phyloP scores from a whole-genome alignment of 768 basidiomycete species.

The Leccinum incarnatum region DNA sequence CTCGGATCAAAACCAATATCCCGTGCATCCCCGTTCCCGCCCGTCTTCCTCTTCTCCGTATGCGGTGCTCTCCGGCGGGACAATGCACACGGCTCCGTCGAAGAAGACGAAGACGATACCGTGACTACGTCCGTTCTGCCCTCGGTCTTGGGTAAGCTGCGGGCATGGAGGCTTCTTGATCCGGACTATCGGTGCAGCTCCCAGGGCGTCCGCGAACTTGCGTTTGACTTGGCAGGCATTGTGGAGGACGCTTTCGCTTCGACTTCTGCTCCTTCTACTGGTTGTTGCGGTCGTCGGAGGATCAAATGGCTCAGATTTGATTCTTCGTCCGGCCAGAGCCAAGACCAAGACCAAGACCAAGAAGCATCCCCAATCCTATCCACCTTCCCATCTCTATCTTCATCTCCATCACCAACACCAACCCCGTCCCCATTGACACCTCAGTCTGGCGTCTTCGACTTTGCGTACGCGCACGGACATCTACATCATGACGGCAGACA shows the following conservation, averaged over 20 bases:
- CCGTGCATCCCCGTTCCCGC: conserved; percentile 2
- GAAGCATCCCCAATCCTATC: not conserved
- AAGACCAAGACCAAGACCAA: not conserved
- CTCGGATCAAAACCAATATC: conserved; percentile 4
- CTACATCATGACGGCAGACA: not conserved
- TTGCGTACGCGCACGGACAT: not conserved
- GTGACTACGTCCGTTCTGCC: conserved; percentile 16
- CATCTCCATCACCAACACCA: not conserved
- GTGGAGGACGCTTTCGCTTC: not conserved
- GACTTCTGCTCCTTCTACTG: not conserved
- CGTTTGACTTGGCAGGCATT: conserved; percentile 19
- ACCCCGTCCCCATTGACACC: not conserved
- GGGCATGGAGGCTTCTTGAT: conserved; percentile 26
- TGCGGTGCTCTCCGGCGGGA: conserved; percentile 14
- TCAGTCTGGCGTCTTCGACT: conserved; percentile 5
- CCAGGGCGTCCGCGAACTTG: conserved; percentile 15
- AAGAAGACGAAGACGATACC: not conserved
- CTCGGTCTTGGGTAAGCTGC: conserved; percentile 22
- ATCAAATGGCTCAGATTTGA: conserved; percentile 19
- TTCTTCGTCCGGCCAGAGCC: conserved; percentile 3
- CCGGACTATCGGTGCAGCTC: conserved; percentile 11
- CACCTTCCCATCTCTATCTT: not conserved
- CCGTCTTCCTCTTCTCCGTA: conserved; percentile 25
- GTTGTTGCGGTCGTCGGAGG: conserved; percentile 4
- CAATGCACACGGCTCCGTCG: not conserved